These are phyloP conservation scores for Arthrobotrys sphaeroides DNA, from an alignment of 2,329 filamentous ascomycete genomes.

Conservation along the genomic window DNA sequence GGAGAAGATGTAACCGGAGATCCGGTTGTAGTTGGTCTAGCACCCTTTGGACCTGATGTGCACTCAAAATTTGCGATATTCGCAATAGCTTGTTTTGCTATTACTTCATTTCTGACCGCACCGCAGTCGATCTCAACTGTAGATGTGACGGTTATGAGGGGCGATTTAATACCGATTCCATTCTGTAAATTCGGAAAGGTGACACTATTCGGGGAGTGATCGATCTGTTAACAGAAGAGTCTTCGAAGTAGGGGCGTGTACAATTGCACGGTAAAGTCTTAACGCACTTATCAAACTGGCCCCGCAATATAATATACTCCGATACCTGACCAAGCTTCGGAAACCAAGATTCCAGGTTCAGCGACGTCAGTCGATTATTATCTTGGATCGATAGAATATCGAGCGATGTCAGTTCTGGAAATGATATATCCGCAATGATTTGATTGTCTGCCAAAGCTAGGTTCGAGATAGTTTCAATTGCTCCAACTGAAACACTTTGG, in stretches of 20 bases:
- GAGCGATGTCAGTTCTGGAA: background rate
- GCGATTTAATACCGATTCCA: conserved; percentile 14
- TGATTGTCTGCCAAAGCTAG: conserved; percentile 28
- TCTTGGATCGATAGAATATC: conserved; percentile 3
- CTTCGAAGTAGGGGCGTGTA: background rate
- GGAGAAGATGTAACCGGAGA: background rate
- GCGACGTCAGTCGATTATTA: conserved; percentile 8
- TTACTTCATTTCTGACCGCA: background rate
- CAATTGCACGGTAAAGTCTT: background rate
- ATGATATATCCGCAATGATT: conserved; percentile 1
- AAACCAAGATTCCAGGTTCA: conserved; percentile 27
- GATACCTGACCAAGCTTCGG: conserved; percentile 17
- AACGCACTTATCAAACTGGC: conserved; percentile 18
- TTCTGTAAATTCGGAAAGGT: conserved; percentile 20
- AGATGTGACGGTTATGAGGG: conserved; percentile 7
- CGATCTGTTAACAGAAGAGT: background rate
- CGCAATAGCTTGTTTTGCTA: conserved; percentile 18
- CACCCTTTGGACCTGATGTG: conserved; percentile 21
- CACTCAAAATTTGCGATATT: conserved; percentile 26
- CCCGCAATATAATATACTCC: conserved; percentile 9
- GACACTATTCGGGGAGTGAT: background rate
- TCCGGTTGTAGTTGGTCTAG: background rate
- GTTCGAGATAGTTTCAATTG: background rate
- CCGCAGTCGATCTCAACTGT: conserved; percentile 22
- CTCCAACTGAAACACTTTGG: background rate